Evolutionary conservation across 1,284 basidiomycete species (phyloP).

Genomic region (Cystobasidium sp.): DNA sequence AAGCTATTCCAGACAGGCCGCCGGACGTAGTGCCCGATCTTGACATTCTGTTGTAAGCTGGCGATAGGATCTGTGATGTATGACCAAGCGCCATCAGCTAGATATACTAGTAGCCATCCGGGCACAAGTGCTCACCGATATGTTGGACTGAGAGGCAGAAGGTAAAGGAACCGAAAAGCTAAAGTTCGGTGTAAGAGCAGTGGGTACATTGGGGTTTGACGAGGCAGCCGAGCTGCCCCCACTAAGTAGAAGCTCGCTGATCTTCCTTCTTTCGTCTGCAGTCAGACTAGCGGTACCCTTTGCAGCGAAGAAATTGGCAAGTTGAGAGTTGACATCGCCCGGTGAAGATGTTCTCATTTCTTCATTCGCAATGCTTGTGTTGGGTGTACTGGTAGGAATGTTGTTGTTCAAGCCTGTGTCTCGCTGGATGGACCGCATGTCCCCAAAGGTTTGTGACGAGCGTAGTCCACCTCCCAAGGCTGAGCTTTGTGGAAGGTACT

Average conservation of each 20-base stretch:
- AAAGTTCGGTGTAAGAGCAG: conserved; percentile 38
- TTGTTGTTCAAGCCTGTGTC: neutral
- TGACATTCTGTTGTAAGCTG: conserved; percentile 8
- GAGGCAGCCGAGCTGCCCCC: neutral
- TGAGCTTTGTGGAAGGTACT: conserved; percentile 10
- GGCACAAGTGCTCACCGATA: conserved; percentile 16
- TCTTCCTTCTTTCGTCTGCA: conserved; percentile 32
- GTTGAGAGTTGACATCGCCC: conserved; percentile 30
- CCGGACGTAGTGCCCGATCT: conserved; percentile 20
- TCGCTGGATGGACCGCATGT: conserved; percentile 29
- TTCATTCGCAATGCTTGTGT: neutral
- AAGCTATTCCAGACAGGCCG: conserved; percentile 1
- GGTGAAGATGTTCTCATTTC: conserved; percentile 11
- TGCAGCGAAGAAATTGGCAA: conserved; percentile 38
- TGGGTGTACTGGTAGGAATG: conserved; percentile 28
- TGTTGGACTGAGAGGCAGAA: conserved; percentile 10
- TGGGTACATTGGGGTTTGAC: conserved; percentile 14
- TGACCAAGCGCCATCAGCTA: neutral
- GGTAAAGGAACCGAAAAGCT: conserved; percentile 31
- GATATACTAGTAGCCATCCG: neutral
- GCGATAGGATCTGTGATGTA: conserved; percentile 32
- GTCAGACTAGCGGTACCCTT: conserved; percentile 37
- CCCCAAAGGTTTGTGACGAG: conserved; percentile 32
- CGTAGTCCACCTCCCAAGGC: neutral
- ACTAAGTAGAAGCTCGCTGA: conserved; percentile 28